Conservation (phyloP, 2,329 filamentous ascomycete species). For the Arthrinium phaeospermum region DNA sequence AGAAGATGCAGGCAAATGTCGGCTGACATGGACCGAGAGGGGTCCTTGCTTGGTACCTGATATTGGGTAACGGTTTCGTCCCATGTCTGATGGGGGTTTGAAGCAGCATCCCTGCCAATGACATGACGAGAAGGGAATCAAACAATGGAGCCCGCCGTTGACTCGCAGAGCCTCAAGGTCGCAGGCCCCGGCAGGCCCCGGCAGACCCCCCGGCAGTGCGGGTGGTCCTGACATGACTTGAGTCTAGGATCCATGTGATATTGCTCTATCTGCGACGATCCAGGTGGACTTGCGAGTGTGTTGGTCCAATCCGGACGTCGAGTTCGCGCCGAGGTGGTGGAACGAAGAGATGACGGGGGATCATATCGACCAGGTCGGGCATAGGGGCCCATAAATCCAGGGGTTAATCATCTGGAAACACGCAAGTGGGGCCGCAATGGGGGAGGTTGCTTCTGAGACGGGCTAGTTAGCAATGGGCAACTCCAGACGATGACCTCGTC, state of each 20-base stretch:
- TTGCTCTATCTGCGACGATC: slow-evolving; percentile 2
- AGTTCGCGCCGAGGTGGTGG: background rate
- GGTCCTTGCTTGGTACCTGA: slow-evolving; percentile 11
- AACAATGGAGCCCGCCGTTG: background rate
- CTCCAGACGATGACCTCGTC: slow-evolving; percentile 2
- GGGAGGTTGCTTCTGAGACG: background rate
- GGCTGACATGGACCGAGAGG: background rate
- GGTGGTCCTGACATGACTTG: background rate
- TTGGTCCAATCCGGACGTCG: background rate
- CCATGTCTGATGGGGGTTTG: background rate
- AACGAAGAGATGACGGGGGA: background rate
- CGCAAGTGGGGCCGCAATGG: background rate
- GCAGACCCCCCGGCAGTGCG: background rate
- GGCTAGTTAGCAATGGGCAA: background rate
- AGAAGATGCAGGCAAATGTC: background rate
- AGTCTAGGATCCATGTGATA: background rate
- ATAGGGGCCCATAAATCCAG: background rate
- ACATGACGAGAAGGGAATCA: background rate
- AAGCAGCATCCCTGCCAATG: slow-evolving; percentile 8
- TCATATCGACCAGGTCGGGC: slow-evolving; percentile 11
- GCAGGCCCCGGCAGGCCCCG: background rate
- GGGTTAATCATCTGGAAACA: slow-evolving; percentile 12
- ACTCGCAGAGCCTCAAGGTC: slow-evolving; percentile 9
- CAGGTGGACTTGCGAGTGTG: background rate
- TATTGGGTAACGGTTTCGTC: slow-evolving; percentile 16